Evolutionary conservation across 73 alveolate species (phyloP).

Genomic region (Tetrahymena borealis): DNA sequence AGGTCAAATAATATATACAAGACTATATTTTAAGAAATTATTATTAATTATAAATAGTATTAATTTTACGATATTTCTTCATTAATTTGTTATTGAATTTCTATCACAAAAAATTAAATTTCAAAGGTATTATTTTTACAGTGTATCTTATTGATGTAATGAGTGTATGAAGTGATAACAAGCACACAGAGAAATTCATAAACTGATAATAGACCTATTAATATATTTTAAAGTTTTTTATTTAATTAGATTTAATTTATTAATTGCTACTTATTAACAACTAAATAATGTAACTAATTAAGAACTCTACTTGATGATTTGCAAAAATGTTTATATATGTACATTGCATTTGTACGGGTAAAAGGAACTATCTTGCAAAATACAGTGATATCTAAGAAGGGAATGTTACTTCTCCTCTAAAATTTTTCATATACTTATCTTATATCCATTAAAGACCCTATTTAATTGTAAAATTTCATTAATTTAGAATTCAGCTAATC

Average conservation of each 20-base stretch:
- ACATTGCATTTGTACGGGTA: slow-evolving; percentile 30
- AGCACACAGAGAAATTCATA: slow-evolving; percentile 33
- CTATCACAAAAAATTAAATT: too few relatives aligned
- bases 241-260: neutral
- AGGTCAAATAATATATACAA: slow-evolving; percentile 12
- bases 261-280: neutral
- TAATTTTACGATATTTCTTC: too few relatives aligned
- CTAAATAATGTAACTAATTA: neutral
- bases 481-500: too few relatives aligned
- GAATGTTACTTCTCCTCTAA: slow-evolving; percentile 23
- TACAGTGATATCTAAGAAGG: slow-evolving; percentile 16
- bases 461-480: too few relatives aligned
- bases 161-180: slow-evolving; percentile 21
- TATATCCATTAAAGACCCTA: slow-evolving; percentile 32
- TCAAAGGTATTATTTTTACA: too few relatives aligned
- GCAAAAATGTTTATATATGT: slow-evolving; percentile 19
- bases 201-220: slow-evolving; percentile 7
- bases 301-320: neutral
- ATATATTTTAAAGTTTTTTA: neutral
- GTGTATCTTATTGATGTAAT: slow-evolving; percentile 23
- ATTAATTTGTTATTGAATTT: too few relatives aligned
- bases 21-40: neutral
- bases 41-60: too few relatives aligned
- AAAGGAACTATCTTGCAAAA: slow-evolving; percentile 37
- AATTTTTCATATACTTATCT: slow-evolving; percentile 30